Conservation (phyloP, 345 rosid genomes). For the Noccaea bulbosa region DNA sequence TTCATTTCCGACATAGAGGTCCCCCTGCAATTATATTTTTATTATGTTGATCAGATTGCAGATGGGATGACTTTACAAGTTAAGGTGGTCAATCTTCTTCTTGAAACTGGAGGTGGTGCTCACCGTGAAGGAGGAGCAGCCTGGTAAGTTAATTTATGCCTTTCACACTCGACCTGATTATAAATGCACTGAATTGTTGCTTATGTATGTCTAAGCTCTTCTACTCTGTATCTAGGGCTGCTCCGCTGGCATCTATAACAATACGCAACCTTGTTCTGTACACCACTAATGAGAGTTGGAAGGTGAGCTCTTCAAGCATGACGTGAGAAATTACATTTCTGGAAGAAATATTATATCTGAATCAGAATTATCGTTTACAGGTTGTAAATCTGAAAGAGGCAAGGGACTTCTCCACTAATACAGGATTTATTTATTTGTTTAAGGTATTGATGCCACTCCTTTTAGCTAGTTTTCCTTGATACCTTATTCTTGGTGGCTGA, state of each 20-base stretch:
- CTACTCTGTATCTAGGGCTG: constrained; percentile 62
- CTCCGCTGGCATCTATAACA: constrained; percentile 93
- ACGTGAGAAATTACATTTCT: constrained; percentile 1
- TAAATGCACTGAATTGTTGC: constrained; percentile 10
- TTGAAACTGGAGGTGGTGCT: constrained; percentile 84
- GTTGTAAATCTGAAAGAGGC: constrained; percentile 97
- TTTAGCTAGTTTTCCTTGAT: constrained; percentile 12
- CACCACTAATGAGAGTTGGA: constrained; percentile 94
- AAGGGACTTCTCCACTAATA: constrained; percentile 76
- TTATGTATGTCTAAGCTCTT: constrained; percentile 32
- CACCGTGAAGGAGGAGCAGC: constrained; percentile 77
- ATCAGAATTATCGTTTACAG: constrained; percentile 46
- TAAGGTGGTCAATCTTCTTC: constrained; percentile 85
- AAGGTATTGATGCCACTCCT: constrained; percentile 59
- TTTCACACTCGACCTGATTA: constrained; percentile 8
- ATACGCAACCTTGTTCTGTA: constrained; percentile 79
- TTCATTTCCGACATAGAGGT: constrained; percentile 7
- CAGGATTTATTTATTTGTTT: constrained; percentile 85
- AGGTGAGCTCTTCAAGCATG: constrained; percentile 55
- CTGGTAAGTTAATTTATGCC: constrained; percentile 58
- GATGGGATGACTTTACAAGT: constrained; percentile 98
- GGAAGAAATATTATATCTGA: constrained; percentile 20
- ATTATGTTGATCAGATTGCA: constrained; percentile 70
- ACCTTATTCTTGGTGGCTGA: constrained; percentile 24
- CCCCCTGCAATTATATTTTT: not conserved